Evolutionary conservation across 2,329 filamentous ascomycete genomes (phyloP).

Genomic region (Nemania serpens): DNA sequence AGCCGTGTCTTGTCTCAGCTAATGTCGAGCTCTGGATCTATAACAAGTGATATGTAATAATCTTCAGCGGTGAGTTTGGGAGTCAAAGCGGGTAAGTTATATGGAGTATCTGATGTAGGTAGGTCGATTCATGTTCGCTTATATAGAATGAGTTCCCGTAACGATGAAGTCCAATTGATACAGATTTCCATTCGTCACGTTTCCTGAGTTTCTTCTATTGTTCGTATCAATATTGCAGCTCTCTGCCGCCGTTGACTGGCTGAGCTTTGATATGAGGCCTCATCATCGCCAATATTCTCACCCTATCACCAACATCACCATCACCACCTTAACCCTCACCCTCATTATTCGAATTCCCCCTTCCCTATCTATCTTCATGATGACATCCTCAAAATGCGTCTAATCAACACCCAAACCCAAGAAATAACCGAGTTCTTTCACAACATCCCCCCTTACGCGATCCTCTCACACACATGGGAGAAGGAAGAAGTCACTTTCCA

Average conservation of each 20-base stretch:
- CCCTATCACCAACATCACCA: not conserved
- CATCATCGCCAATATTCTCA: not conserved
- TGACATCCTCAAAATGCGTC: constrained; percentile 39
- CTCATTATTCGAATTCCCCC: not conserved
- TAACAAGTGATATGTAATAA: constrained; percentile 2
- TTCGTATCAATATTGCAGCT: not conserved
- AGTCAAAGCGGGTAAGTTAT: not conserved
- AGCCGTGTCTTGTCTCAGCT: not conserved
- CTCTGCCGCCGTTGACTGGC: no score
- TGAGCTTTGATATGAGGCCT: not conserved
- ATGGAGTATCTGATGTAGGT: not conserved
- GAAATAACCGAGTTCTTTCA: constrained; percentile 42
- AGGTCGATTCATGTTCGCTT: not conserved
- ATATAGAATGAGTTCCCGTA: not conserved
- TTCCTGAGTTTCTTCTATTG: not conserved
- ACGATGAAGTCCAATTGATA: not conserved
- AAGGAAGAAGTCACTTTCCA: constrained; percentile 43
- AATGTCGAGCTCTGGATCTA: not conserved
- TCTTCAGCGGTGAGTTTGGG: not conserved
- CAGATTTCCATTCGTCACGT: not conserved
- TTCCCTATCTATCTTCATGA: not conserved
- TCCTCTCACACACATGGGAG: constrained; percentile 48
- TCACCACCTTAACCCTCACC: not conserved
- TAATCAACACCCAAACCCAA: constrained; percentile 44
- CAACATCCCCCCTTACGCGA: constrained; percentile 42